Conservation (phyloP, 768 basidiomycete species). For the Leccinum sublutescens region DNA sequence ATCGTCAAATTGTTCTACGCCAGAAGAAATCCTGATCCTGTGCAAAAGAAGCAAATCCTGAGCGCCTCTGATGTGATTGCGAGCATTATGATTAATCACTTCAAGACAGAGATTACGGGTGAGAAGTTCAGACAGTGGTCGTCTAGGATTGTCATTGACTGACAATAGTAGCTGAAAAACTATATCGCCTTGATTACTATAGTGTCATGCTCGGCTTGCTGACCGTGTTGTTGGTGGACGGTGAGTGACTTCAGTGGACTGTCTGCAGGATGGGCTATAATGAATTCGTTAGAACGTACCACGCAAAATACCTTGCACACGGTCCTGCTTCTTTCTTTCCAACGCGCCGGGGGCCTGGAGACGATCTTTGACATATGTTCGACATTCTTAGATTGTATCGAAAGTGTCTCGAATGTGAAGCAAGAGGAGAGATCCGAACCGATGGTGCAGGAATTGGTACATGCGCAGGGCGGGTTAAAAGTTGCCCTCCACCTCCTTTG, state of each 20-base stretch:
- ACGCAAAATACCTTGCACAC: conserved; percentile 76
- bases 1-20: conserved; percentile 86
- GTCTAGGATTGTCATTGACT: conserved; percentile 10
- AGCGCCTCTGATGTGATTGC: conserved; percentile 71
- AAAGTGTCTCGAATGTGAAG: conserved; percentile 45
- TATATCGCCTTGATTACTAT: conserved; percentile 47
- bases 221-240: conserved; percentile 56
- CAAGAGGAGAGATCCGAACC: conserved; percentile 56
- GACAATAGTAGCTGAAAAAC: conserved; percentile 36
- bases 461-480: conserved; percentile 80
- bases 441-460: conserved; percentile 63
- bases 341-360: conserved; percentile 68
- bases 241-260: conserved; percentile 31
- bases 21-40: conserved; percentile 69
- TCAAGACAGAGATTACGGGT: conserved; percentile 56
- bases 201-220: conserved; percentile 54
- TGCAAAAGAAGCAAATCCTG: conserved; percentile 75
- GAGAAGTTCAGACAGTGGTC: conserved; percentile 27
- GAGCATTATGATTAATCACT: conserved; percentile 67
- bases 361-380: conserved; percentile 59
- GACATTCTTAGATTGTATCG: conserved; percentile 56
- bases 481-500: conserved; percentile 75
- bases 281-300: conserved; percentile 60
- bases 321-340: conserved; percentile 73
- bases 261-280: conserved; percentile 1